Evolutionary conservation across 2,329 filamentous ascomycete genomes (phyloP), one percentile per base, ranked within the genome.

Genomic region (Coleophoma crateriformis): DNA sequence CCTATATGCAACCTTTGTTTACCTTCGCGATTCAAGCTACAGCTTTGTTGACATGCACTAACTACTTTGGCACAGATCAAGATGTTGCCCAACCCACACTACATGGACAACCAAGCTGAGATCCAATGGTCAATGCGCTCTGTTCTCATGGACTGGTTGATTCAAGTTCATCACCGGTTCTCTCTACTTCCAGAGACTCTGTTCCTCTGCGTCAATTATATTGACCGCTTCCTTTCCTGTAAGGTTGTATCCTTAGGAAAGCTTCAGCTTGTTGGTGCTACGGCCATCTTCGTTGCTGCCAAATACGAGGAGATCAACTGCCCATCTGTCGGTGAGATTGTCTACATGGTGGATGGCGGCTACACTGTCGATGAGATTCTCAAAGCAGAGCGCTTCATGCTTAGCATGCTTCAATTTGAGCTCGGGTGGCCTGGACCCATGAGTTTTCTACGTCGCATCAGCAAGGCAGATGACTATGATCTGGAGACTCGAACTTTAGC

Each of bases 291-390:
- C 61, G 85, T 99, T 53, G 94, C 94, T 12, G 88, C 94, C 60
- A 99, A 99, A 71, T 99, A 96, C 65, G 94, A 99, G 69, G 94
- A 99, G 72, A 96, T 99, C 74, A 95, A 96, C 70, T 96, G 91
- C 68, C 94, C 91, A 20, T 96, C 92, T 1, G 84, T 99, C 19
- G 81, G 87, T 54, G 94, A 99, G 74, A 95, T 99, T 62, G 88
- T 96, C 52, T 97, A 92, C 75, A 97, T 99, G 92, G 94, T 99
- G 38, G 94, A 99, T 65, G 81, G 84, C 40, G 90, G 90, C 49
- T 99, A 96, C 71, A 87, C 80, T 3, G 78, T 81, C 14, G 91
- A 96, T 50, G 94, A 97, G 72, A 92, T 99, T 50, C 79, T 97
- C 57, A 96, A 97, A 73, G 94, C 94, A 0, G 94, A 99, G 71